A percentile compares a stretch with the other conserved stretches of the same genome.
These are phyloP conservation scores for Heterobasidion occidentale DNA, from an alignment of 1,284 basidiomycete genomes.

Conservation along the genomic window DNA sequence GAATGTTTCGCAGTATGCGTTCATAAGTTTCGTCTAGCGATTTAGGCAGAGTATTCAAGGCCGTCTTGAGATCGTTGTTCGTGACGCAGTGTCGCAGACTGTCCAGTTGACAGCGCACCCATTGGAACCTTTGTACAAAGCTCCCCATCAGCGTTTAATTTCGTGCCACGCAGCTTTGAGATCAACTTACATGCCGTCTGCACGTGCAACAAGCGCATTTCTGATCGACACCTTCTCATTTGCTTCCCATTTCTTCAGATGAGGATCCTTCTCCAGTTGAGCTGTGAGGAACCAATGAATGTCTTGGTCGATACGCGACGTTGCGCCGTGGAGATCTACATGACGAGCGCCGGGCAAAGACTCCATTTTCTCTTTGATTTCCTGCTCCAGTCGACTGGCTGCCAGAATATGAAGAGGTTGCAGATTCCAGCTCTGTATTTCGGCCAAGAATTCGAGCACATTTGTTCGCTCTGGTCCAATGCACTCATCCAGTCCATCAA, in stretches of 20 bases:
- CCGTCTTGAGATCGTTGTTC: not conserved
- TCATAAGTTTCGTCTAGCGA: slow-evolving; percentile 5
- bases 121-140: not conserved
- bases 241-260: not conserved
- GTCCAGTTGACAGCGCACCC: slow-evolving; percentile 1
- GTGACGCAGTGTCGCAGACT: slow-evolving; percentile 1
- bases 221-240: not conserved
- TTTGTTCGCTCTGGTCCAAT: not conserved
- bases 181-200: not conserved
- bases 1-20: slow-evolving; percentile 1
- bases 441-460: not conserved
- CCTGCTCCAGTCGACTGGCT: not conserved
- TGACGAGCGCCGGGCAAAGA: not conserved
- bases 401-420: not conserved
- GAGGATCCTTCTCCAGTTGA: not conserved
- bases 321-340: not conserved
- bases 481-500: slow-evolving; percentile 5
- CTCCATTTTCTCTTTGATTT: not conserved
- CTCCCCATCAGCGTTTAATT: too few species aligned
- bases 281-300: not conserved
- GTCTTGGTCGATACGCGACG: not conserved
- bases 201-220: not conserved
- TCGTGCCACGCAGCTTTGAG: not conserved
- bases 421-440: not conserved
- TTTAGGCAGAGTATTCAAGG: not conserved